Evolutionary conservation across 78 protist genomes (phyloP).

Genomic region (Mastigamoeba balamuthi): DNA sequence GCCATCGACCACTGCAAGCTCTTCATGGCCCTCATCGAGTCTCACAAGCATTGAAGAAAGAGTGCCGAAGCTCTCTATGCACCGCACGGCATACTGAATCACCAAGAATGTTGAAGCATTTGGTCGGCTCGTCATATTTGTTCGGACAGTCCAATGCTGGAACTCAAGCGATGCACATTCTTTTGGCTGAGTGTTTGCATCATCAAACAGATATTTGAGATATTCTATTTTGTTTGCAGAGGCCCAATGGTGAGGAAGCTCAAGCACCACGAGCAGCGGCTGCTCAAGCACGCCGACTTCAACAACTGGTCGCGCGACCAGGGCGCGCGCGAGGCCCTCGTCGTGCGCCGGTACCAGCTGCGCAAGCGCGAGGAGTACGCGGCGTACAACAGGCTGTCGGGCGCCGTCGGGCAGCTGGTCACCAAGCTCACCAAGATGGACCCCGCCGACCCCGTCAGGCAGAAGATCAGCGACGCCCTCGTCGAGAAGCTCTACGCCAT

Average conservation of each 20-base stretch:
- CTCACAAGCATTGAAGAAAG: no score
- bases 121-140: no score
- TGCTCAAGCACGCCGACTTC: constrained; percentile 75
- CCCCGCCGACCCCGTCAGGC: constrained; percentile 32
- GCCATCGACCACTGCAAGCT: no score
- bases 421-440: constrained; percentile 13
- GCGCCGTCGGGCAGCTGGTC: constrained; percentile 12
- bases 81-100: no score
- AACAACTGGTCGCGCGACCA: constrained; percentile 52
- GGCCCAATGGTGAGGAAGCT: constrained; percentile 40
- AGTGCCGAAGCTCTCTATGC: no score
- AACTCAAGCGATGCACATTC: no score
- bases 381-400: constrained; percentile 39
- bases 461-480: constrained; percentile 38
- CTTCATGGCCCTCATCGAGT: no score
- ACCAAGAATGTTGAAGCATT: no score
- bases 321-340: constrained; percentile 40
- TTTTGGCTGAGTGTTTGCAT: no score
- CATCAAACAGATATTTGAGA: no score
- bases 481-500: constrained; percentile 55
- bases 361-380: constrained; percentile 70
- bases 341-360: constrained; percentile 50
- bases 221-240: no score
- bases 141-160: no score
- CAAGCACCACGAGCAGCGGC: constrained; percentile 70